Percentiles rank a stretch among this genome's conserved stretches.
Conservation (phyloP, 208 protist genomes). For the Acanthamoeba polyphaga region DNA sequence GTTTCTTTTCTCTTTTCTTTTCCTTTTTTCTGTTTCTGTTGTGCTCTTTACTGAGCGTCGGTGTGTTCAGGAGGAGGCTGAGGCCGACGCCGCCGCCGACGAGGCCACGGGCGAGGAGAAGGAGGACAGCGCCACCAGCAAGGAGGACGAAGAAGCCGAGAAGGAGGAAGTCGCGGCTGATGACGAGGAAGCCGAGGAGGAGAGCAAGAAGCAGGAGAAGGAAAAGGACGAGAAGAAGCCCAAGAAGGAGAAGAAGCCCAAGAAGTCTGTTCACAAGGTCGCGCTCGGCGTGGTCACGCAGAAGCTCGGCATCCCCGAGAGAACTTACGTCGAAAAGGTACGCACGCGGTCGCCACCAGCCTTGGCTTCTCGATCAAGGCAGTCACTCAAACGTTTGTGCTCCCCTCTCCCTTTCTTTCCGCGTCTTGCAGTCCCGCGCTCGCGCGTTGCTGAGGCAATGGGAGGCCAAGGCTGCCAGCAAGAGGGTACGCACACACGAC, state of each 20-base stretch:
- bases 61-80: neutral
- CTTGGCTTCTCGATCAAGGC: neutral
- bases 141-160: neutral
- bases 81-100: neutral
- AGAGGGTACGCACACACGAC: neutral
- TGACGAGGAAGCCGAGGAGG: conserved; percentile 2
- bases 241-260: conserved; percentile 55
- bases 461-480: conserved; percentile 44
- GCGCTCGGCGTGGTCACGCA: neutral
- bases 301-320: conserved; percentile 23
- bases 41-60: neutral
- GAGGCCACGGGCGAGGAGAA: neutral
- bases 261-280: conserved; percentile 22
- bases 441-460: conserved; percentile 20
- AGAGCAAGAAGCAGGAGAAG: neutral
- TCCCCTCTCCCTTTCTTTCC: neutral
- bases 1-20: neutral
- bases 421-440: neutral
- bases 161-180: neutral
- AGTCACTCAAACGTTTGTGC: neutral
- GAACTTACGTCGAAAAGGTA: neutral
- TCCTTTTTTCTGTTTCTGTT: neutral
- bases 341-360: neutral
- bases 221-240: neutral
- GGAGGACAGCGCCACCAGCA: neutral